phyloP scores from a whole-genome alignment of 2,329 filamentous ascomycete species.

The Fulvia fulva region DNA sequence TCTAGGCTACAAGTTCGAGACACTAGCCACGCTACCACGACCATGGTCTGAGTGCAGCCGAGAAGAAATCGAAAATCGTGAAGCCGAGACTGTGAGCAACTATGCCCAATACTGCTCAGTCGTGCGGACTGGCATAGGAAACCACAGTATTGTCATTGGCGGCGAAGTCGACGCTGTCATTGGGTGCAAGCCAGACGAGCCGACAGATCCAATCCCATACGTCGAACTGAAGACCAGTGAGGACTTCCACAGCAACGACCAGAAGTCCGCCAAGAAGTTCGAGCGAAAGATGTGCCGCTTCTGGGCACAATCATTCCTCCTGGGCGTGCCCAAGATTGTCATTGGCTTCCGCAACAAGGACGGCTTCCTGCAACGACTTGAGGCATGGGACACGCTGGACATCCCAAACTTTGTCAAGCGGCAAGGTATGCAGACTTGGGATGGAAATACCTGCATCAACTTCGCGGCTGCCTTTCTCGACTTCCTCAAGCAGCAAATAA shows the following conservation, averaged over 20 bases:
- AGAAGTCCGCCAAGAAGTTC: conserved; percentile 68
- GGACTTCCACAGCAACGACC: conserved; percentile 41
- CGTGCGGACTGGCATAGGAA: conserved; percentile 81
- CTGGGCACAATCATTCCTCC: conserved; percentile 93
- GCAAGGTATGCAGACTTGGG: conserved; percentile 67
- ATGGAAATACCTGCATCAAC: conserved; percentile 90
- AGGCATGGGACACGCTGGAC: conserved; percentile 74
- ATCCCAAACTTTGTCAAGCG: conserved; percentile 74
- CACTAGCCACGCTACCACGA: conserved; percentile 68
- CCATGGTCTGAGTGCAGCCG: conserved; percentile 70
- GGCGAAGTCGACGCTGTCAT: conserved; percentile 94
- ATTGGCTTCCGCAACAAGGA: conserved; percentile 77
- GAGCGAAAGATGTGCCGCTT: conserved; percentile 84
- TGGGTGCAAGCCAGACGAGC: conserved; percentile 67
- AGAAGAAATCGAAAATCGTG: conserved; percentile 73
- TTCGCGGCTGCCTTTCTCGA: conserved; percentile 75
- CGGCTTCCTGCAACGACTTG: conserved; percentile 66
- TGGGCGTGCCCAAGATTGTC: conserved; percentile 87
- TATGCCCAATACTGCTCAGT: conserved; percentile 94
- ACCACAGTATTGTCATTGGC: conserved; percentile 69
- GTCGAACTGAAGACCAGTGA: conserved; percentile 88
- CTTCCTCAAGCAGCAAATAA: conserved; percentile 41
- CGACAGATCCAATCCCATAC: conserved; percentile 74
- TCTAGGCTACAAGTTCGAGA: conserved; percentile 93
- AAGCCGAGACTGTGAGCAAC: conserved; percentile 73